These are phyloP conservation scores for Paracorniculantispora psalliotae DNA, from an alignment of 2,329 filamentous ascomycete genomes.

Conservation along the genomic window DNA sequence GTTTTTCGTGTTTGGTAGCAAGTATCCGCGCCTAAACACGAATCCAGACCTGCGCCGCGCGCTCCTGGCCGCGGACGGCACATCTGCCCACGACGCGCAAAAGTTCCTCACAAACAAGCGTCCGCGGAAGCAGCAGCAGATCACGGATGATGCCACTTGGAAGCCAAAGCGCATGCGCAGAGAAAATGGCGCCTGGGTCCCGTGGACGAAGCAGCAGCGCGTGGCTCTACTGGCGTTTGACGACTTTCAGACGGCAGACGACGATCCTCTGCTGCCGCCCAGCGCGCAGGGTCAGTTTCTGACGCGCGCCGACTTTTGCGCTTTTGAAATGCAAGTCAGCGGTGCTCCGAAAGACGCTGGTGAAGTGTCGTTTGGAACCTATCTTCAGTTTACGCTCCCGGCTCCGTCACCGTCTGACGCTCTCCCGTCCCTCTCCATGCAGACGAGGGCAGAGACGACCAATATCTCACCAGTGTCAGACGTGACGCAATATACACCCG, in stretches of 20 bases:
- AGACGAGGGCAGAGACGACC: neutral
- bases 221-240: neutral
- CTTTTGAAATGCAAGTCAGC: neutral
- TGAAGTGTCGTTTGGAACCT: neutral
- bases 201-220: neutral
- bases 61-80: neutral
- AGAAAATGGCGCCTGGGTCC: neutral
- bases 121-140: neutral
- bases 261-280: neutral
- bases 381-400: neutral
- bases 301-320: neutral
- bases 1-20: slow-evolving; percentile 19
- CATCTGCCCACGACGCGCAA: slow-evolving; percentile 10
- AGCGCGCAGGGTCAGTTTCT: neutral
- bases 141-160: neutral
- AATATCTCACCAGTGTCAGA: neutral
- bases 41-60: neutral
- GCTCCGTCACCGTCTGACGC: neutral
- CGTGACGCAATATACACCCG: neutral
- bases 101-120: slow-evolving; percentile 12
- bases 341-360: neutral
- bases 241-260: neutral
- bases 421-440: neutral
- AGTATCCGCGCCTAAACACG: slow-evolving; percentile 16
- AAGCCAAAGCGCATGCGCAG: neutral